Conservation (phyloP, 2,329 filamentous ascomycete species). For the Fusarium setosum region DNA sequence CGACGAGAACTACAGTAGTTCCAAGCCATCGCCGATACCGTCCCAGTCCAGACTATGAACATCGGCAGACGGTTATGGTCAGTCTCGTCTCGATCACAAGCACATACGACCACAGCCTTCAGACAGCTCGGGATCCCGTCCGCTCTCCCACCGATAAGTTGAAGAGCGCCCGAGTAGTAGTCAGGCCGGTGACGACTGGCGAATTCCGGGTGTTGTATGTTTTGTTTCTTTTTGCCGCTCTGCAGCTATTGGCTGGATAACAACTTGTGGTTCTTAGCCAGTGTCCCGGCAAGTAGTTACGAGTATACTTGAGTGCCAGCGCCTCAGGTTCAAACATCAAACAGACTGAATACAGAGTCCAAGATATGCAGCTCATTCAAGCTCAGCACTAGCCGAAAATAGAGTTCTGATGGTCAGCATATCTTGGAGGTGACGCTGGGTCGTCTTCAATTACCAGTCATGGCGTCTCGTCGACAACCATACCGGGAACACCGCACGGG, state of each 20-base stretch:
- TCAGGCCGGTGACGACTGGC: conserved; percentile 19
- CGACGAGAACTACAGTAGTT: conserved; percentile 7
- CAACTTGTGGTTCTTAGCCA: too few species aligned
- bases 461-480: conserved; percentile 7
- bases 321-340: not conserved
- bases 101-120: conserved; percentile 21
- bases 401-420: conserved; percentile 9
- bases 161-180: conserved; percentile 22
- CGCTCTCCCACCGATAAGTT: conserved; percentile 16
- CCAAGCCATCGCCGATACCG: not conserved
- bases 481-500: conserved; percentile 6
- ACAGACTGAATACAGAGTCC: not conserved
- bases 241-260: too few species aligned
- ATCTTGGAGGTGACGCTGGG: not conserved
- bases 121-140: conserved; percentile 15
- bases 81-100: not conserved
- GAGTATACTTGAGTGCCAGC: not conserved
- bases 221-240: not conserved
- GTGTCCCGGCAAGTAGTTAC: too few species aligned
- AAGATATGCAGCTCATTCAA: not conserved
- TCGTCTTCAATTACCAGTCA: conserved; percentile 25
- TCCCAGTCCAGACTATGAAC: not conserved
- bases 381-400: conserved; percentile 7
- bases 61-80: not conserved
- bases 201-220: conserved; percentile 21